Conservation (phyloP, 768 basidiomycete species). For the Cytidiella melzeri region DNA sequence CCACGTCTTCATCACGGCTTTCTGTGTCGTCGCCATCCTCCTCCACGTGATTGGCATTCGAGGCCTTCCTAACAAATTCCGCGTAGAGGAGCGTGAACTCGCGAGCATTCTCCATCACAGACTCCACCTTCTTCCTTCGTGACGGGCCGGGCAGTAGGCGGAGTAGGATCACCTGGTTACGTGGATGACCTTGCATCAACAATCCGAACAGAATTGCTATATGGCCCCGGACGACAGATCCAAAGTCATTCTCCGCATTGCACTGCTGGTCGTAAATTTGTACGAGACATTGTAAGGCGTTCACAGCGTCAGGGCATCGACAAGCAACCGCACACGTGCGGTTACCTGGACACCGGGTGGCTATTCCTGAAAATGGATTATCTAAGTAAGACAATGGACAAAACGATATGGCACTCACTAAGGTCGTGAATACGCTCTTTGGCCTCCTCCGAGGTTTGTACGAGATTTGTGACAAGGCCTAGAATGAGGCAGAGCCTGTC, state of each 20-base stretch:
- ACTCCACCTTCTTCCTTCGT: conserved; percentile 22
- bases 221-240: conserved; percentile 60
- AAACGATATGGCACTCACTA: conserved; percentile 35
- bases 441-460: conserved; percentile 49
- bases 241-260: conserved; percentile 24
- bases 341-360: conserved; percentile 44
- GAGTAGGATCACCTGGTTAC: conserved; percentile 29
- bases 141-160: conserved; percentile 31
- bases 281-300: conserved; percentile 45
- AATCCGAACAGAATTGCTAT: conserved; percentile 68
- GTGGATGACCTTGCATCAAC: conserved; percentile 29
- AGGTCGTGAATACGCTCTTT: conserved; percentile 41
- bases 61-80: conserved; percentile 25
- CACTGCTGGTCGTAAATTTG: conserved; percentile 40
- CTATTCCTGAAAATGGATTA: conserved; percentile 34
- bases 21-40: conserved; percentile 12
- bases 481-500: conserved; percentile 72
- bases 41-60: conserved; percentile 13
- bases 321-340: conserved; percentile 48
- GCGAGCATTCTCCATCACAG: conserved; percentile 31
- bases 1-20: conserved; percentile 1
- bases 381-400: neutral
- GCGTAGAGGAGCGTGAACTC: conserved; percentile 39
- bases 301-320: conserved; percentile 39
- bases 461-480: conserved; percentile 70